Percentiles rank a stretch among this genome's conserved stretches.
These are phyloP conservation scores for Aurantiochytrium sp. DNA, from an alignment of 108 stramenopile genomes.

Conservation along the genomic window DNA sequence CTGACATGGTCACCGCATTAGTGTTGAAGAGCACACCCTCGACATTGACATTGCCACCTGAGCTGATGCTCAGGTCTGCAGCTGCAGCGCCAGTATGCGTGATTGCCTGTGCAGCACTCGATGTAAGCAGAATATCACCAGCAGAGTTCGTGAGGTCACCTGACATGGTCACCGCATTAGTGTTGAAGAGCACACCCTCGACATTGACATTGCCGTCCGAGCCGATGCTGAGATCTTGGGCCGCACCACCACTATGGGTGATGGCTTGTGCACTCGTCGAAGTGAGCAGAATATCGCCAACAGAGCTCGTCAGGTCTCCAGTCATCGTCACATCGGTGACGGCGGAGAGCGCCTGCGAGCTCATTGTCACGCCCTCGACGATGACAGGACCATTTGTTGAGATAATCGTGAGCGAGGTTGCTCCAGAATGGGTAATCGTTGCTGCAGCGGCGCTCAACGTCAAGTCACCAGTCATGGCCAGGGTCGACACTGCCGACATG, in stretches of 20 bases:
- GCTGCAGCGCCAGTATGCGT: not conserved
- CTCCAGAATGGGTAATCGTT: too few species aligned
- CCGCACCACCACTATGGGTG: too few species aligned
- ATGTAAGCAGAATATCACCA: not conserved
- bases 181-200: too few species aligned
- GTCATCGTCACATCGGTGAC: not conserved
- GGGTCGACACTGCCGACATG: too few species aligned
- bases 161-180: too few species aligned
- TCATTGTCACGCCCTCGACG: not conserved
- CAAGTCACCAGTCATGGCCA: too few species aligned
- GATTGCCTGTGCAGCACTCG: not conserved
- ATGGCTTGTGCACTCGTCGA: not conserved
- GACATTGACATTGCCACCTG: too few species aligned
- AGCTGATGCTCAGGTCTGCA: not conserved
- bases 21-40: too few species aligned
- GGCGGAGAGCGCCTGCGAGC: not conserved
- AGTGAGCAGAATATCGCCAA: not conserved
- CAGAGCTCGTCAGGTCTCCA: not conserved
- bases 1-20: too few species aligned
- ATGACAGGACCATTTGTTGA: not conserved
- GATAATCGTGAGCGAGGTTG: not conserved
- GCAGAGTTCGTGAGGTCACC: not conserved
- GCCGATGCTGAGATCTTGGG: too few species aligned
- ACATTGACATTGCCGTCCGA: too few species aligned
- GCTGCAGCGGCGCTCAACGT: too few species aligned